Percentiles rank a stretch among this genome's conserved stretches.
Conservation (phyloP, 495 filamentous ascomycete genomes). For the Neurospora sp. region DNA sequence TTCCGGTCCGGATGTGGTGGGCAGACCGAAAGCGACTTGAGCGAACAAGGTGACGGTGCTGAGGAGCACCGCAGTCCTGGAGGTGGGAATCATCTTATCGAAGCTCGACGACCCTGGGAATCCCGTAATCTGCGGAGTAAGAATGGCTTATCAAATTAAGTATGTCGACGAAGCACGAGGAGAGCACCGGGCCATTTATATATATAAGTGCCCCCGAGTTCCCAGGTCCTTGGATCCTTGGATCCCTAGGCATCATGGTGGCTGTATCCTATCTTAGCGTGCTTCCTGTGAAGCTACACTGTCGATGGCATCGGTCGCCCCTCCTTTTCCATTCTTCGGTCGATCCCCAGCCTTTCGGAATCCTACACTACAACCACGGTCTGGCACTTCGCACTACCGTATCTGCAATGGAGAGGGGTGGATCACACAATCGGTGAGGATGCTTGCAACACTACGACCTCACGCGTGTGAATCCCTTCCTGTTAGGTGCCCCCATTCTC, state of each 20-base stretch:
- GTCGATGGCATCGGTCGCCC: background rate
- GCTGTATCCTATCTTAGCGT: background rate
- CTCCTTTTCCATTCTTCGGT: background rate
- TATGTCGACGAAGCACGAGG: background rate
- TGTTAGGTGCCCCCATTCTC: background rate
- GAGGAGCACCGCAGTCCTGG: background rate
- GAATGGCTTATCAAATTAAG: background rate
- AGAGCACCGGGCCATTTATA: background rate
- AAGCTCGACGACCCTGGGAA: background rate
- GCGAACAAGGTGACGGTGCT: background rate
- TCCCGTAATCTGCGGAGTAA: background rate
- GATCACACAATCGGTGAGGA: background rate
- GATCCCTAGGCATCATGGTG: background rate
- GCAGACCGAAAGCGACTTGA: background rate
- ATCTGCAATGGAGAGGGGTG: background rate
- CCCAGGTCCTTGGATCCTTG: background rate
- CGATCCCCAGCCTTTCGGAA: background rate
- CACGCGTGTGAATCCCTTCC: background rate
- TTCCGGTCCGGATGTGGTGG: background rate
- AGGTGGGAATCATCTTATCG: background rate
- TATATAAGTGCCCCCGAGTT: background rate
- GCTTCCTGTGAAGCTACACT: background rate
- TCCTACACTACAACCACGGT: background rate
- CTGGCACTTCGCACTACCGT: background rate
- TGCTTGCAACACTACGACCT: background rate